Conservation (phyloP, 192 early-diverging fungal species). For the Podila clonocystis region DNA sequence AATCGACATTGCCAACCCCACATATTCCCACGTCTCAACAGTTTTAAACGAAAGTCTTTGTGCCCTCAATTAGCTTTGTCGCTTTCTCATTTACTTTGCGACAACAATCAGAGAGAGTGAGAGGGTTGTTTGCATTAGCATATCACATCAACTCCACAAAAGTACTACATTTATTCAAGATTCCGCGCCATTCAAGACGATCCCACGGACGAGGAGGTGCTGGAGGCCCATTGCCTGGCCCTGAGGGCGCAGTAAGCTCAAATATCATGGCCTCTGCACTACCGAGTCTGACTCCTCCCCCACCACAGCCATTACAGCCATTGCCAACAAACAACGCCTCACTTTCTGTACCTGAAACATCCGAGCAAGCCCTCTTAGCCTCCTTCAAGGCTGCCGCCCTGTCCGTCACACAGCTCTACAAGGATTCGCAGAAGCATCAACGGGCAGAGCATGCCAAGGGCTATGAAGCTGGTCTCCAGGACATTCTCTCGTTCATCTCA, state of each 20-base stretch:
- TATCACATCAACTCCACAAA: neutral
- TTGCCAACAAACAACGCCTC: neutral
- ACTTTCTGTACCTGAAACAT: constrained; percentile 21
- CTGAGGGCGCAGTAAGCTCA: too few relatives aligned
- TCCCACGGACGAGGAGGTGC: neutral
- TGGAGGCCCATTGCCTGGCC: neutral
- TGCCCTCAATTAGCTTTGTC: too few relatives aligned
- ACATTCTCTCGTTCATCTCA: constrained; percentile 57
- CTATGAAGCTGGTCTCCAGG: constrained; percentile 64
- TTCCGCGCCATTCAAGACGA: constrained; percentile 1
- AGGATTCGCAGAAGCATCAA: constrained; percentile 62
- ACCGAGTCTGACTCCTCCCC: neutral
- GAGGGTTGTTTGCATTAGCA: neutral
- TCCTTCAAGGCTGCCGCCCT: constrained; percentile 64
- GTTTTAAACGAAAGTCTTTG: too few relatives aligned
- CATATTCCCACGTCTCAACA: too few relatives aligned
- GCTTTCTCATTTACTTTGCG: neutral
- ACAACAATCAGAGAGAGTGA: too few relatives aligned
- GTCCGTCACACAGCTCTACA: constrained; percentile 65
- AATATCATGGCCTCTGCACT: neutral
- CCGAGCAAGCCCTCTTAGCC: constrained; percentile 58
- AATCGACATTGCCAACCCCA: too few relatives aligned
- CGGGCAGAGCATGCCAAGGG: constrained; percentile 59
- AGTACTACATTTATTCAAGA: neutral
- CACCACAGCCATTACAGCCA: neutral